A percentile compares a stretch with the other conserved stretches of the same genome.
Conservation (phyloP, 768 basidiomycete species). For the Boletus sensibilis region DNA sequence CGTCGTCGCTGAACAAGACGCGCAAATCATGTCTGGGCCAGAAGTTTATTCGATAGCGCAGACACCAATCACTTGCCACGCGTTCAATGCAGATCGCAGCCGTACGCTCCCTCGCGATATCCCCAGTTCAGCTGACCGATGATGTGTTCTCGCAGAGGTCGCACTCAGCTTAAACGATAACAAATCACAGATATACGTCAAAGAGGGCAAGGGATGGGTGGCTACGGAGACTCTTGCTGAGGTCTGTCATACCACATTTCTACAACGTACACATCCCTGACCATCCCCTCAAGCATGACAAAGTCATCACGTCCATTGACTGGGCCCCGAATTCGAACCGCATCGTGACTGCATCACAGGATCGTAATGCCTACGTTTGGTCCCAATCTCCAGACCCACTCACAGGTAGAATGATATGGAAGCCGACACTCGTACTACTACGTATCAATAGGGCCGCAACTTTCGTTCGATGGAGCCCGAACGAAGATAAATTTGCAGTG, state of each 20-base stretch:
- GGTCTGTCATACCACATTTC: constrained; percentile 41
- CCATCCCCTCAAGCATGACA: constrained; percentile 77
- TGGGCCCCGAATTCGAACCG: constrained; percentile 97
- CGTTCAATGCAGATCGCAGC: constrained; percentile 85
- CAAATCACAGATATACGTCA: constrained; percentile 79
- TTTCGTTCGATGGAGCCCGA: constrained; percentile 92
- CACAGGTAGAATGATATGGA: constrained; percentile 78
- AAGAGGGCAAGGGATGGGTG: constrained; percentile 66
- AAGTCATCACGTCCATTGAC: constrained; percentile 95
- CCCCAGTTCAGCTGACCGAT: not conserved
- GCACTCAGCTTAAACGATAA: constrained; percentile 89
- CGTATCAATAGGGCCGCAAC: constrained; percentile 97
- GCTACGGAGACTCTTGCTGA: constrained; percentile 78
- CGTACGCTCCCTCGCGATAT: constrained; percentile 53
- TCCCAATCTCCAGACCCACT: constrained; percentile 71
- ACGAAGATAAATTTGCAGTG: constrained; percentile 98
- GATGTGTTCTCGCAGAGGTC: constrained; percentile 57
- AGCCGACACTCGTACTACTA: constrained; percentile 93
- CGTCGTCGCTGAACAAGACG: not conserved
- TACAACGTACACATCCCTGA: not conserved
- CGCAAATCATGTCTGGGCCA: constrained; percentile 57
- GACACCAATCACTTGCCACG: constrained; percentile 82
- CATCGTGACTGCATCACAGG: constrained; percentile 98
- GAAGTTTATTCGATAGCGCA: constrained; percentile 79
- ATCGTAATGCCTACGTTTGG: constrained; percentile 99